A percentile compares a stretch with the other conserved stretches of the same genome.
These are phyloP conservation scores for Podochytrium sp. DNA, from an alignment of 192 early-diverging fungal genomes.

Conservation along the genomic window DNA sequence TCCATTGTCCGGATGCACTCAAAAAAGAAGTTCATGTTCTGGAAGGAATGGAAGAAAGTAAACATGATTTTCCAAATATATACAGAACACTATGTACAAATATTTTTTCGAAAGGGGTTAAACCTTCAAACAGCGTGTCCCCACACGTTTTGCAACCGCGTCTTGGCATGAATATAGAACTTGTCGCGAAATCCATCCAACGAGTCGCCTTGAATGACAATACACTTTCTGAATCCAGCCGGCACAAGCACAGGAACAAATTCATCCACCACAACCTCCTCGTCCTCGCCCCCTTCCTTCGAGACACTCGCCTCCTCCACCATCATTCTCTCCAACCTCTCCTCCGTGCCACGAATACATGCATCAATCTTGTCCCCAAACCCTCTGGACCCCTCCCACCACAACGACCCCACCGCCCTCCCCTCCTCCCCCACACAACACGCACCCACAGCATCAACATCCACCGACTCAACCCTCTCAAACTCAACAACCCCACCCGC, in stretches of 20 bases:
- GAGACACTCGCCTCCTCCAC: background rate
- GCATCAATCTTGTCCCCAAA: constrained; percentile 16
- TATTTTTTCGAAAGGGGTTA: too few species aligned
- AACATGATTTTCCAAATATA: too few species aligned
- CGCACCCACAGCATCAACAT: background rate
- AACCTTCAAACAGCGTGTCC: too few species aligned
- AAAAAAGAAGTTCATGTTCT: too few species aligned
- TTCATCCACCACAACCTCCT: background rate
- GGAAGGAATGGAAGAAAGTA: too few species aligned
- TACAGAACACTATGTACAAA: too few species aligned
- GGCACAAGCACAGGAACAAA: background rate
- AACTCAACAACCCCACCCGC: constrained; percentile 21
- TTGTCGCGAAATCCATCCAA: constrained; percentile 18
- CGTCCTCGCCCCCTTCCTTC: background rate
- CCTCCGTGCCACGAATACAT: background rate
- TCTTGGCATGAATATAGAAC: constrained; percentile 13
- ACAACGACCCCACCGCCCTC: background rate
- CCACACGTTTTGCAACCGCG: background rate
- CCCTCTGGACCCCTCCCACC: constrained; percentile 14
- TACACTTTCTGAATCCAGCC: constrained; percentile 27
- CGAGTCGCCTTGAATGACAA: constrained; percentile 25
- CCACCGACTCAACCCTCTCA: constrained; percentile 19
- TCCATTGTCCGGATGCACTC: too few species aligned
- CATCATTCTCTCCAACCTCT: background rate
- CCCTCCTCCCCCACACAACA: background rate